Evolutionary conservation across 108 stramenopile species (phyloP).

Genomic region (Cyclotella cryptica): DNA sequence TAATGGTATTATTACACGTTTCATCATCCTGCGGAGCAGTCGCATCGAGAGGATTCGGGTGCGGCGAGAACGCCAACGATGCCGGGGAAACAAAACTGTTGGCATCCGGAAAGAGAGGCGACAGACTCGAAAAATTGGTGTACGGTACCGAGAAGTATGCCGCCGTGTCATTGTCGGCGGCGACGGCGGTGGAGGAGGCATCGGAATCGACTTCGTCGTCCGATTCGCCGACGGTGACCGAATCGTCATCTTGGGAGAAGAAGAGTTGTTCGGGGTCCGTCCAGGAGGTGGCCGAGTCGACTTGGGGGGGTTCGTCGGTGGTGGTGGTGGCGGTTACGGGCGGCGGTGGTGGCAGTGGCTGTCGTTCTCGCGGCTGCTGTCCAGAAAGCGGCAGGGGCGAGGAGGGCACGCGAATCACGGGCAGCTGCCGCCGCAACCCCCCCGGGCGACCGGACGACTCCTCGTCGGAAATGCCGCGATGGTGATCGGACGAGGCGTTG

Average conservation of each 20-base stretch:
- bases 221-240: neutral
- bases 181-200: neutral
- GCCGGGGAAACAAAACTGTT: neutral
- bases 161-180: neutral
- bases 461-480: neutral
- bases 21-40: constrained; percentile 17
- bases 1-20: constrained; percentile 42
- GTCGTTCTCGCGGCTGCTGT: neutral
- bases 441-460: neutral
- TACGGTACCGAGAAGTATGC: neutral
- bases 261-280: constrained; percentile 27
- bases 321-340: neutral
- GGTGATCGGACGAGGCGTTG: neutral
- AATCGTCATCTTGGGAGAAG: constrained; percentile 20
- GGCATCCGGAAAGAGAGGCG: neutral
- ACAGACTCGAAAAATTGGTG: neutral
- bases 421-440: no score
- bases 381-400: neutral
- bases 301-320: neutral
- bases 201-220: neutral
- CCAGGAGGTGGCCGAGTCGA: neutral
- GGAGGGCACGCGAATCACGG: no score
- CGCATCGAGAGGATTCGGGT: neutral
- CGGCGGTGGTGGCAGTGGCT: neutral
- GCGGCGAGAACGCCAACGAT: neutral